Evolutionary conservation across 495 filamentous ascomycete genomes (phyloP), one percentile per base, ranked within the genome.

Genomic region (Ramalina peruviana): DNA sequence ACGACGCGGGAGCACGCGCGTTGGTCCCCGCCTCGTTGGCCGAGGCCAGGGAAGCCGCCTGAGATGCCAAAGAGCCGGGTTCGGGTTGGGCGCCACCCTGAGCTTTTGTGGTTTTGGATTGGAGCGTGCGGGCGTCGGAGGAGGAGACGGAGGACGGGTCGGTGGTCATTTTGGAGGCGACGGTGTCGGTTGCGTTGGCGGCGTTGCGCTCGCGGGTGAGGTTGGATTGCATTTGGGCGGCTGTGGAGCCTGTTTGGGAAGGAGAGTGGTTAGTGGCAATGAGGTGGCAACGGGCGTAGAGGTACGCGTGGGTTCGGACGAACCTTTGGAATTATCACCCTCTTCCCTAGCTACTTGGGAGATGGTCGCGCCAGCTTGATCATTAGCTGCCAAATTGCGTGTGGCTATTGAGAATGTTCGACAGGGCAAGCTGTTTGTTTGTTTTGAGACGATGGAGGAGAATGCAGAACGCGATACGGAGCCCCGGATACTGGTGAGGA

Each of bases 221-320:
- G 25, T 64, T 38, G 38, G 54, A 59, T 43, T 66, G 64, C 59
- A 66, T 60, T 55, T 64, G 59, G 11, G 62, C 62, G n/a, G 64
- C 53, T 16, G 54, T 55, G 6, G 60, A 63, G 43, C 53, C 56
- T 58, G n/a, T 3, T 17, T 13, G 12, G 23, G 16, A 37, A 12
- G 33, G 7, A n/a, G 17, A 10, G 2, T n/a, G 6, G 16, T 41
- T 23, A 41, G 40, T 15, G 16, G 15, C 17, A 6, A 23, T 41
- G 40, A 19, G 10, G 33, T 1, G 45, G 16, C 25, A 37, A 27
- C 2, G 33, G 20, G 21, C n/a, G 19, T 4, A 15, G n/a, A 17
- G 33, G 6, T 13, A 16, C 4, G 27, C 13, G 12, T 33, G 30
- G 23, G n/a, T 17, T 17, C 4, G 16, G 26, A 37, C 45, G 26